A percentile compares a stretch with the other conserved stretches of the same genome.
Conservation (phyloP, 1,139 yeast genomes). For the Kodamaea arcana region DNA sequence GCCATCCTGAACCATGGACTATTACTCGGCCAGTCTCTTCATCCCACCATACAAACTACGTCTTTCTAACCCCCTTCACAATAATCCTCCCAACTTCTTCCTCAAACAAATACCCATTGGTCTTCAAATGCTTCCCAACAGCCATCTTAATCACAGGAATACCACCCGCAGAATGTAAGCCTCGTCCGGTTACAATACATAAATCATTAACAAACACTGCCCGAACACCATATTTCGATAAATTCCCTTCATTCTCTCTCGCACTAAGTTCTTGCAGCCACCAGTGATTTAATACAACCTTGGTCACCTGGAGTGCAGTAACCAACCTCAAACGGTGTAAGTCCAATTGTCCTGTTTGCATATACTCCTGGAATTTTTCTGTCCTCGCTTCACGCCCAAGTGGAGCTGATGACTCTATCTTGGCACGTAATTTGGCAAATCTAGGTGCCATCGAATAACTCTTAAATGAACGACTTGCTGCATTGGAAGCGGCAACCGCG, state of each 20-base stretch:
- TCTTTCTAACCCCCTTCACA: slow-evolving; percentile 19
- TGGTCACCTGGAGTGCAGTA: slow-evolving; percentile 38
- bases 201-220: slow-evolving; percentile 36
- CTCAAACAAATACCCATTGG: slow-evolving; percentile 33
- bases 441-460: slow-evolving; percentile 7
- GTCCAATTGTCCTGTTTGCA: slow-evolving; percentile 34
- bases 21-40: too few species aligned
- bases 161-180: slow-evolving; percentile 57
- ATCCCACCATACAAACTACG: background rate
- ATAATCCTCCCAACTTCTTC: slow-evolving; percentile 44
- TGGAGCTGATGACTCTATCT: slow-evolving; percentile 2
- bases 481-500: slow-evolving; percentile 1
- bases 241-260: slow-evolving; percentile 37
- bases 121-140: slow-evolving; percentile 33
- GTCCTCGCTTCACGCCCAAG: slow-evolving; percentile 2
- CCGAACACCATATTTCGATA: slow-evolving; percentile 24
- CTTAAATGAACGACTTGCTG: background rate
- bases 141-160: slow-evolving; percentile 38
- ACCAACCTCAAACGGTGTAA: slow-evolving; percentile 47
- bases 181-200: slow-evolving; percentile 55
- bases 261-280: slow-evolving; percentile 46
- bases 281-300: slow-evolving; percentile 41
- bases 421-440: slow-evolving; percentile 10
- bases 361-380: slow-evolving; percentile 2
- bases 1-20: too few species aligned